A percentile compares a stretch with the other conserved stretches of the same genome.
Conservation (phyloP, 192 early-diverging fungal genomes). For the Ambispora gerdemannii region DNA sequence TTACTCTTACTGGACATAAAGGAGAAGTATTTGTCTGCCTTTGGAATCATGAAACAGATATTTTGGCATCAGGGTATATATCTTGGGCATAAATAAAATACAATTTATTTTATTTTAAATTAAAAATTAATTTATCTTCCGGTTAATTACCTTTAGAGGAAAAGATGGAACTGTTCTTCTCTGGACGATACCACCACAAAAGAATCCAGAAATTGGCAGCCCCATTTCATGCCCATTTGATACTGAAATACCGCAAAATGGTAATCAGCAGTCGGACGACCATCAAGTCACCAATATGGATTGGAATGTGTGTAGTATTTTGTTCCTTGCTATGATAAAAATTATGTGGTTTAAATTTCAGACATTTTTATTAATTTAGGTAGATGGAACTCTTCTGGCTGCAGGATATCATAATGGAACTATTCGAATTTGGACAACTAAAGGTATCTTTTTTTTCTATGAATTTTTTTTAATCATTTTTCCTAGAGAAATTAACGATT, state of each 20-base stretch:
- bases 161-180: slow-evolving; percentile 84
- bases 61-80: slow-evolving; percentile 76
- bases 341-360: not conserved
- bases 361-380: not conserved
- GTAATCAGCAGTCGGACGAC: not conserved
- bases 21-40: slow-evolving; percentile 69
- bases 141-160: slow-evolving; percentile 40
- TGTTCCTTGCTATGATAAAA: not conserved
- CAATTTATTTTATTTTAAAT: not conserved
- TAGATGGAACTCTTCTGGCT: slow-evolving; percentile 77
- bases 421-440: slow-evolving; percentile 77
- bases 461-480: not conserved
- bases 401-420: slow-evolving; percentile 84
- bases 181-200: slow-evolving; percentile 70
- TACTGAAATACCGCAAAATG: not conserved
- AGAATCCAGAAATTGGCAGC: slow-evolving; percentile 43
- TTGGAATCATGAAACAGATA: slow-evolving; percentile 69
- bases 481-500: not conserved
- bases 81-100: slow-evolving; percentile 14
- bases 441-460: slow-evolving; percentile 31
- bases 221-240: slow-evolving; percentile 46
- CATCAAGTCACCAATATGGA: slow-evolving; percentile 68
- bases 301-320: slow-evolving; percentile 69
- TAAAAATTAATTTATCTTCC: not conserved
- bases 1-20: slow-evolving; percentile 64